phyloP scores from a whole-genome alignment of 2,329 filamentous ascomycete genomes.

The Cercospora brassicicola region DNA sequence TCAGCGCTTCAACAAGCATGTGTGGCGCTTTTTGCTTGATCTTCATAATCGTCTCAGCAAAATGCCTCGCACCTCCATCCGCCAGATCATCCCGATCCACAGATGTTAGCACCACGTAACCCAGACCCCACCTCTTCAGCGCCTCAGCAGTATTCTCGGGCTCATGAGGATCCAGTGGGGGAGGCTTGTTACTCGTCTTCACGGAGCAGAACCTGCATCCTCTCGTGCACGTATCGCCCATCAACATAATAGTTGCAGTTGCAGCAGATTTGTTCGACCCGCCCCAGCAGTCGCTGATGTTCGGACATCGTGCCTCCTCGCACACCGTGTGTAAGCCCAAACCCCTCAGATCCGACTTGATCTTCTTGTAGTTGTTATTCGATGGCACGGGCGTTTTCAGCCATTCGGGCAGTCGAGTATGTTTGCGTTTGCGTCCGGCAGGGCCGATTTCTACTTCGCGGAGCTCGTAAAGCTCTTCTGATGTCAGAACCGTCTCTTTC shows the following conservation, averaged over 20 bases:
- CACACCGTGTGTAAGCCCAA: slow-evolving; percentile 92
- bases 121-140: slow-evolving; percentile 85
- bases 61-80: slow-evolving; percentile 86
- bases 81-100: slow-evolving; percentile 91
- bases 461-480: slow-evolving; percentile 59
- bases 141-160: slow-evolving; percentile 96
- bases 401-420: slow-evolving; percentile 82
- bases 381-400: slow-evolving; percentile 92
- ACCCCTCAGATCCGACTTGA: slow-evolving; percentile 89
- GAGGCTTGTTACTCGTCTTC: slow-evolving; percentile 75
- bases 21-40: slow-evolving; percentile 75
- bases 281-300: slow-evolving; percentile 98
- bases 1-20: slow-evolving; percentile 78
- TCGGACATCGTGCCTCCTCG: slow-evolving; percentile 95
- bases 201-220: slow-evolving; percentile 97
- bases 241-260: slow-evolving; percentile 98
- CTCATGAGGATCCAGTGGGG: slow-evolving; percentile 90
- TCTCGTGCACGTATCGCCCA: slow-evolving; percentile 96
- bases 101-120: slow-evolving; percentile 90
- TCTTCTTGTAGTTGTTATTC: slow-evolving; percentile 85
- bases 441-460: slow-evolving; percentile 63
- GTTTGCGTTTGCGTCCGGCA: slow-evolving; percentile 62
- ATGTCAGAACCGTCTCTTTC: slow-evolving; percentile 42
- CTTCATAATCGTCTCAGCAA: slow-evolving; percentile 88
- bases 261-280: slow-evolving; percentile 83